Base-by-base conservation (phyloP, 225 moss, liverwort and hornwort genomes). In the Straminergon stramineum region DNA sequence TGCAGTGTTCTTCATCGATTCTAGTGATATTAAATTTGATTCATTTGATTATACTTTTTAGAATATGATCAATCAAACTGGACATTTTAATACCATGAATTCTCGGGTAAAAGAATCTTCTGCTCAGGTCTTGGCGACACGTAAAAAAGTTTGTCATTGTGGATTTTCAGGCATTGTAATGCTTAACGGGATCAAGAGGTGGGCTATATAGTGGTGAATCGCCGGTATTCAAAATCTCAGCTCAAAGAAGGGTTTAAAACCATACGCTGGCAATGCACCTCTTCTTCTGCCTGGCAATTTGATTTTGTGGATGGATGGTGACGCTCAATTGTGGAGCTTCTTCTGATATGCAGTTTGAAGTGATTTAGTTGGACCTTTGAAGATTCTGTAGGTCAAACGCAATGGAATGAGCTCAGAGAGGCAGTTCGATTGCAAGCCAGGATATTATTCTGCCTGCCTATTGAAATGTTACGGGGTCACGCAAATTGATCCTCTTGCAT, bases 361-460 rank as follows among this genome's bases (percentile, higher is more conserved):
- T 92, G 92, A 55, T 96, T 96, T 92, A 94, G 92, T 87, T 70
- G 90, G 64, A 91, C 93, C 15, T 96, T 96, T 86, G 95, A 97
- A 88, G 96, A 96, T 79, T 86, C 92, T 75, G 61, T 93, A 79
- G 92, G 91, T 48, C 97, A 97, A 91, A 94, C 93, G 26, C 95
- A 95, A 89, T 97, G 97, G 95, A 94, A 83, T 89, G 95, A 96
- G 83, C 93, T 94, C 63, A 86, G 93, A 88, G 90, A 95, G 55
- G 92, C 92, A 63, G 94, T 96, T 62, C 92, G 95, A 56, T 90
- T 95, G 81, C 93, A 93, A 90, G 95, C 53, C 93, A 95, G 87
- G 95, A 97, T 95, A 92, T 95, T 32, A 86, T 95, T 85, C 75
- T 97, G 74, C 95, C 94, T 88, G 95, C 96, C 17, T 96, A 96